Evolutionary conservation across 2,329 filamentous ascomycete species (phyloP), one percentile per base, ranked within the genome.

Genomic region (Plectosphaerella plurivora): DNA sequence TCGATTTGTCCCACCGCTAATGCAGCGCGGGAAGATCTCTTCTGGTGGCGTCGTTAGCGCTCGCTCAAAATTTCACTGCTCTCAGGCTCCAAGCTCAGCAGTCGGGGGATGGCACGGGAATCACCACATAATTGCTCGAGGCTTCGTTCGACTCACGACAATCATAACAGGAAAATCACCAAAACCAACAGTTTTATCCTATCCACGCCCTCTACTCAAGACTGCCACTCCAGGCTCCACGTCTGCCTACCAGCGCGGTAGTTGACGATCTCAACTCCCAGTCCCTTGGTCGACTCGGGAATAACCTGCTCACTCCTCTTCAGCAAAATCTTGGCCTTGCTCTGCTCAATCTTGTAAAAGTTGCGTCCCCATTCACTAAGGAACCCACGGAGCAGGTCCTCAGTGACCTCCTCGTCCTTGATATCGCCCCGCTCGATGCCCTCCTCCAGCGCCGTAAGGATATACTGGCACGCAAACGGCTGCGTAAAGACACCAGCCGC

Each of bases 401-500:
- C 72, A 5, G 79, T 82, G 9, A 85, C 69, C n/a, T 80, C 74
- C 0, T 65, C 68, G 51, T 78, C 75, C 7, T 64, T 63, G 45
- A 85, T 73, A 36, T 79, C 73, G 2, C 77, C 78, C 11, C 76
- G 72, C 1, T 75, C 79, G 35, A 73, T 62, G 1, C 73, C 79
- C 56, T 70, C 67, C 62, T 78, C 73, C 35, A 83, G 60, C 15
- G 80, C 79, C 59, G 79, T 73, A 22, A 91, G 70, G 46, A 90
- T 84, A 47, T 85, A 76, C 51, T 83, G 83, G 2, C 84, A 75
- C 0, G 83, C 84, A 63, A 84, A 84, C 4, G 86, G 85, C 70
- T 93, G 89, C 1, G 89, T 92, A 66, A 91, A 93, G 44, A 92
- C 88, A 5, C 89, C 89, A 0, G 89, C 89, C 0, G 86, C 82